Evolutionary conservation across 768 basidiomycete genomes (phyloP).

Genomic region (Macrolepiota fuliginosa): DNA sequence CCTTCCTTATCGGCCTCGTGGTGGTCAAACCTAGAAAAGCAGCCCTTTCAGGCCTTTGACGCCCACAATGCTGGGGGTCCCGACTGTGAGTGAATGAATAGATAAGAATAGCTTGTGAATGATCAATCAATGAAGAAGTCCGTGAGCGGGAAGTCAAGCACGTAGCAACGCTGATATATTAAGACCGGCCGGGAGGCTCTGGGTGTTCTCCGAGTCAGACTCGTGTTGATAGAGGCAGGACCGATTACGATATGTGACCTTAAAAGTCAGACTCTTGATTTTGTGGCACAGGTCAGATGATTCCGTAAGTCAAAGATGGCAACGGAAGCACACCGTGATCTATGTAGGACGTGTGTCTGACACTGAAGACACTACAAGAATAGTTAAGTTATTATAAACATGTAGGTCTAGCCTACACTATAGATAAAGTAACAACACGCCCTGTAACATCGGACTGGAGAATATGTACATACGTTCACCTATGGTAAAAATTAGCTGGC

Average conservation of each 20-base stretch:
- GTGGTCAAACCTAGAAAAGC: neutral
- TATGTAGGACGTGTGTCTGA: neutral
- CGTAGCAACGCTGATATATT: neutral
- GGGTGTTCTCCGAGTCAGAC: neutral
- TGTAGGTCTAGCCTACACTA: too few species aligned
- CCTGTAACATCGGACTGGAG: too few species aligned
- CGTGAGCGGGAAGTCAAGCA: too few species aligned
- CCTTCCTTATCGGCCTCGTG: conserved; percentile 3
- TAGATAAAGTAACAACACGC: too few species aligned
- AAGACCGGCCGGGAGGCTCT: neutral
- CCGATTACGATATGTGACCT: neutral
- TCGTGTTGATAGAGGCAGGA: neutral
- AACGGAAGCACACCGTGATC: neutral
- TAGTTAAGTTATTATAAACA: too few species aligned
- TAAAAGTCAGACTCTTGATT: neutral
- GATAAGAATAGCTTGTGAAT: neutral
- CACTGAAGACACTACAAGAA: too few species aligned
- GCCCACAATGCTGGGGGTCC: neutral
- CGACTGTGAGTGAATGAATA: neutral
- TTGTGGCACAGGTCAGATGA: neutral
- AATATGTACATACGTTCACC: too few species aligned
- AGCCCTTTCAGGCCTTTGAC: neutral
- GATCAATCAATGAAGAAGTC: neutral
- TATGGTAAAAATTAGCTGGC: neutral
- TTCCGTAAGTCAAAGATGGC: neutral